Evolutionary conservation across 176 grass and related monocot genomes (phyloP), one percentile per base, ranked within the genome.

Genomic region (Thinopyrum elongatum): DNA sequence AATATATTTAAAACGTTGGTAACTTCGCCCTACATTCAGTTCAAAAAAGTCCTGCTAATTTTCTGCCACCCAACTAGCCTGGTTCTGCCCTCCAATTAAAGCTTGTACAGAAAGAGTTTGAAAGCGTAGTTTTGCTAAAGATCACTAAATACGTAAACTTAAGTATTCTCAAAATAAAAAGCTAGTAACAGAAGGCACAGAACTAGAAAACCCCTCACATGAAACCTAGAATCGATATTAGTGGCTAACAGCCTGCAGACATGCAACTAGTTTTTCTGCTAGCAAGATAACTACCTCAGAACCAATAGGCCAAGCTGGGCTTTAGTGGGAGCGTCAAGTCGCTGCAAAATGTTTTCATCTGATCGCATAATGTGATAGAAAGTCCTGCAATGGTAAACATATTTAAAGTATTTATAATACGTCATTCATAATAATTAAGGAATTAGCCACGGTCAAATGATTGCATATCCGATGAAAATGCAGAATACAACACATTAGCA

Each of bases 281-380:
- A 79, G 55, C 10, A 81, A 60, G 44, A 83, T 25, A 15, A 34
- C 69, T 91, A 96, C 97, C 97, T 99, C 94, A 85, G 75, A 93
- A 90, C 88, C 97, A 94, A 97, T 92, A 85, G 92, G 97, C 97
- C 97, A 99, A 84, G 88, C 91, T 29, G 82, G 94, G 94, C 94
- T 87, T 80, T 90, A 76, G 97, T 94, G 11, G 97, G 97, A 84
- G 97, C 97, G 90, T 99, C 97, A 79, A 99, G 90, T 69, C 90
- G 86, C 59, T 93, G 85, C 79, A 99, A 90, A 88, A 99, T 93
- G 39, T 65, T 88, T 77, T 91, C 72, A 42, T 96, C 92, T 39
- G 94, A 92, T 81, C 88, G 96, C 97, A 97, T 94, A 71, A 99
- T 90, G 97, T 92, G 63, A 99, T 94, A 84, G 97, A 99, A 79